Evolutionary conservation across 176 grass and related monocot species (phyloP), one percentile per base, ranked within the genome.

Genomic region (Hordeum marinum): DNA sequence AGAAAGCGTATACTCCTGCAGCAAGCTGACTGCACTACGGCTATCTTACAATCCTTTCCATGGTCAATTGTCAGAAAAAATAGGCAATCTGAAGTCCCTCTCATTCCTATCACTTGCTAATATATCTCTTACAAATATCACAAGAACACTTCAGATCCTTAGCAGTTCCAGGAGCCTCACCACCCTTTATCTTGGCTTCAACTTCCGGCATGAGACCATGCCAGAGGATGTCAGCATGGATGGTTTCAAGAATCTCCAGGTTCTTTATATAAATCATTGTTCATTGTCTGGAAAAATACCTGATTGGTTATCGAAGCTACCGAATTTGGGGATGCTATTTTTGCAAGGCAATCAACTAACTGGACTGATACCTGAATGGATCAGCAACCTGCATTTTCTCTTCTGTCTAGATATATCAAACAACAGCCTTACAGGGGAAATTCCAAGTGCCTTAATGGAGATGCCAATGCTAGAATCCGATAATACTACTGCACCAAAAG

Each of bases 1-100:
- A 46, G 82, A 89, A 17, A 92, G 65, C 46, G 63, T 92, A 14
- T 92, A 92, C 59, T 82, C 77, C 21, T 91, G 86, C 63, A 78
- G 57, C 59, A 82, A 68, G 25, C 78, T 89, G 11, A 86, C 23
- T 77, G 39, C 62, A 8, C 37, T 91, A 32, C 69, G 89, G 6
- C 34, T 88, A 55, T 81, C 89, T 15, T 0, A 13, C 71, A 88
- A 91, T 35, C 42, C 57, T 0, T 21, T 91, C 6, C 63, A 70
- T 0, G 90, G 90, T 0, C 71, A 91, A 11, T 0, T 91, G 18
- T 70, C 86, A 77, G 2, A 37, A 0, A 32, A 42, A 6, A 71
- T 91, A 60, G 40, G 3, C 0, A 85, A 84, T 84, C 76, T 88
- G 29, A 80, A 75, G 50, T 70, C 23, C 58, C 57, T 91, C 67